A percentile compares a stretch with the other conserved stretches of the same genome.
Evolutionary conservation across 2,329 filamentous ascomycete species (phyloP).

Genomic region (Diaporthe destruens): DNA sequence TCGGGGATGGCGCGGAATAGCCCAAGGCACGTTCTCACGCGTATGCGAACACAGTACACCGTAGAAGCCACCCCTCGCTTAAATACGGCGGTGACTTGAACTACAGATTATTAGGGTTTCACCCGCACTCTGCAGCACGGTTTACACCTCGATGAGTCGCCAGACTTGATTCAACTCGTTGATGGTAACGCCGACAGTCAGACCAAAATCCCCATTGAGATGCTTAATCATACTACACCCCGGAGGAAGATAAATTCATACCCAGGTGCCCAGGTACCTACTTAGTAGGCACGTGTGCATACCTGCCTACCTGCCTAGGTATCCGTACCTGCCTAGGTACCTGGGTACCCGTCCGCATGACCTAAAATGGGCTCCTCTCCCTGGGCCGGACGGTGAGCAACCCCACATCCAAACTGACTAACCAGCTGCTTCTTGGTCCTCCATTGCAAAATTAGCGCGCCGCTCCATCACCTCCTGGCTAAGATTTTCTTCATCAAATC

Average conservation of each 20-base stretch:
- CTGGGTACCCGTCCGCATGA: background rate
- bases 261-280: too few relatives aligned
- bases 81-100: too few relatives aligned
- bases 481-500: constrained; percentile 30
- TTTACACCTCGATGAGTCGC: too few relatives aligned
- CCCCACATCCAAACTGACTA: background rate
- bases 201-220: background rate
- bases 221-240: background rate
- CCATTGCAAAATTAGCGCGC: constrained; percentile 28
- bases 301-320: too few relatives aligned
- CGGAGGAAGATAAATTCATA: too few relatives aligned
- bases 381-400: too few relatives aligned
- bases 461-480: constrained; percentile 26
- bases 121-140: too few relatives aligned
- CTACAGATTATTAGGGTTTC: too few relatives aligned
- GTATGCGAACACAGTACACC: too few relatives aligned
- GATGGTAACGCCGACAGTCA: background rate
- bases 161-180: too few relatives aligned
- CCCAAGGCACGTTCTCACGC: background rate
- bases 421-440: background rate
- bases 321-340: background rate
- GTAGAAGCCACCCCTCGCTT: too few relatives aligned
- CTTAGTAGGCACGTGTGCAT: too few relatives aligned
- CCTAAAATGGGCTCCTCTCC: background rate
- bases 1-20: background rate